Conservation (phyloP, 768 basidiomycete genomes). For the Termitomyces sp. region DNA sequence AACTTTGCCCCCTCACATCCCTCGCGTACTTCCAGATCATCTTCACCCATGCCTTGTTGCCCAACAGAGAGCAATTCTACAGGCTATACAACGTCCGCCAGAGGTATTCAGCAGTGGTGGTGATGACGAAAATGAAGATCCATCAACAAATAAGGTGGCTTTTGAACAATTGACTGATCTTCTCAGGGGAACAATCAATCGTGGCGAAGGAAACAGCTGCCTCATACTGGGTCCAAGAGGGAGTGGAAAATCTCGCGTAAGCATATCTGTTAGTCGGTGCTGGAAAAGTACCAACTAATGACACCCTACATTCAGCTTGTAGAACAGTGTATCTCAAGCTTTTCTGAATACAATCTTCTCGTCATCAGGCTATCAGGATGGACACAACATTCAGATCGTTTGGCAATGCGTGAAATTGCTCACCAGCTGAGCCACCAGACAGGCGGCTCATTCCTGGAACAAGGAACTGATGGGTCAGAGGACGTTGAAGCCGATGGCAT, state of each 20-base stretch:
- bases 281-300: not conserved
- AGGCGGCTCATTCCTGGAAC: conserved; percentile 46
- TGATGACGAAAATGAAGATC: conserved; percentile 21
- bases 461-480: conserved; percentile 29
- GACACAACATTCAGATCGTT: conserved; percentile 77
- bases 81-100: conserved; percentile 30
- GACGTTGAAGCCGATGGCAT: conserved; percentile 21
- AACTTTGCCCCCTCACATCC: conserved; percentile 15
- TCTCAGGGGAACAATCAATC: conserved; percentile 63
- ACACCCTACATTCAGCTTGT: conserved; percentile 40
- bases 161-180: conserved; percentile 55
- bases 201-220: conserved; percentile 93
- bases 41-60: conserved; percentile 39
- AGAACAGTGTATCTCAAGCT: conserved; percentile 44
- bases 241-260: conserved; percentile 79
- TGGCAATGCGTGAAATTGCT: conserved; percentile 91
- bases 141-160: conserved; percentile 45
- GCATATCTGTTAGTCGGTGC: conserved; percentile 13
- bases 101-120: conserved; percentile 2
- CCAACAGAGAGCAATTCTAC: conserved; percentile 55
- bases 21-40: conserved; percentile 30
- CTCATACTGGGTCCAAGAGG: conserved; percentile 80
- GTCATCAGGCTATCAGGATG: conserved; percentile 82
- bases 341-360: conserved; percentile 48
- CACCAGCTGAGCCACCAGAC: conserved; percentile 78